A percentile compares a stretch with the other conserved stretches of the same genome.
phyloP scores from a whole-genome alignment of 495 filamentous ascomycete species.

The Astrocystis sublimbata region DNA sequence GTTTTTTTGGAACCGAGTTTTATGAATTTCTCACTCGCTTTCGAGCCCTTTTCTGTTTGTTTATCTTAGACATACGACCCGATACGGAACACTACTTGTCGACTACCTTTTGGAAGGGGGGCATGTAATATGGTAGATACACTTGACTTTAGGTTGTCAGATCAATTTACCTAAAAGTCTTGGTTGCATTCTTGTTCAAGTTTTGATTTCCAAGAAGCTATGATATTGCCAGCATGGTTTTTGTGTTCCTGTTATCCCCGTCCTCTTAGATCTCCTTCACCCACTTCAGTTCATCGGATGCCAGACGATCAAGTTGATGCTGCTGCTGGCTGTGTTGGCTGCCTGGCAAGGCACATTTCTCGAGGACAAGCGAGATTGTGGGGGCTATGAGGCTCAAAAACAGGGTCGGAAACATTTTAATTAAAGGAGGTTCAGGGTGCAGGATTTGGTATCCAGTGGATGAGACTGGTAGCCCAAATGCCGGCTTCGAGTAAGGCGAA shows the following conservation, averaged over 20 bases:
- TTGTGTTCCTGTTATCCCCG: no score
- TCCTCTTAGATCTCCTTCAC: no score
- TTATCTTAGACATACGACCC: slow-evolving; percentile 1
- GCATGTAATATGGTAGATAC: slow-evolving; percentile 8
- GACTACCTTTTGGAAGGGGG: slow-evolving; percentile 7
- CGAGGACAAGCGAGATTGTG: no score
- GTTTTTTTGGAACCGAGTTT: slow-evolving; percentile 8
- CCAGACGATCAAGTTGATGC: no score
- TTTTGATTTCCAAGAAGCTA: background rate
- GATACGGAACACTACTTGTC: slow-evolving; percentile 9
- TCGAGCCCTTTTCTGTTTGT: background rate
- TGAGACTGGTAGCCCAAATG: no score
- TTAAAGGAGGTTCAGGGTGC: background rate
- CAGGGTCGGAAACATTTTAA: background rate
- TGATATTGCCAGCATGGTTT: no score
- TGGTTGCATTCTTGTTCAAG: background rate
- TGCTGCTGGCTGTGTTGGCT: no score
- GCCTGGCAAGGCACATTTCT: no score
- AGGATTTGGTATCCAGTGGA: no score
- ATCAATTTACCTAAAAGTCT: background rate
- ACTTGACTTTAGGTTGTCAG: background rate
- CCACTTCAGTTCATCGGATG: no score
- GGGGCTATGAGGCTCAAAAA: background rate
- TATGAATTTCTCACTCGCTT: background rate
- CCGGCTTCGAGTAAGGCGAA: background rate